A percentile compares a stretch with the other conserved stretches of the same genome.
Conservation (phyloP, 805 yeast species). For the Kluyveromyces siamensis region DNA sequence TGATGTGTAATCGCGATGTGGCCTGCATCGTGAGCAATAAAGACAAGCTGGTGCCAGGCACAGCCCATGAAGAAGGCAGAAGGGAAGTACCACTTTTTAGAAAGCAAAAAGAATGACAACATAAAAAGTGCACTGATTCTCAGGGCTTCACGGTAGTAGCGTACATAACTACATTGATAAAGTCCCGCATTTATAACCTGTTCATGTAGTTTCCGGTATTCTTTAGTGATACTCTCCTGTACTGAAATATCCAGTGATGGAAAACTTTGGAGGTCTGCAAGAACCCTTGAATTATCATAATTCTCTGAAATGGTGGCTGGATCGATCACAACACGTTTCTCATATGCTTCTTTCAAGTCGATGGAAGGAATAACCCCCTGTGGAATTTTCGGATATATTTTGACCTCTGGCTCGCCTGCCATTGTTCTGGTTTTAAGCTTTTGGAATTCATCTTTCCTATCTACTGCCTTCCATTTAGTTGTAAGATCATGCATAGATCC, state of each 20-base stretch:
- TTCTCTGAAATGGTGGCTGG: conserved; percentile 45
- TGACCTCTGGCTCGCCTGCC: conserved; percentile 36
- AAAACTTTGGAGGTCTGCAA: conserved; percentile 43
- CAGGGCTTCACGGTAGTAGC: conserved; percentile 57
- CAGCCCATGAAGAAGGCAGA: conserved; percentile 55
- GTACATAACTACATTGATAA: conserved; percentile 67
- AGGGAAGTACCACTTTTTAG: not conserved
- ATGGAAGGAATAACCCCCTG: conserved; percentile 36
- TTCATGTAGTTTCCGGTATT: conserved; percentile 54
- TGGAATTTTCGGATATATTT: conserved; percentile 44
- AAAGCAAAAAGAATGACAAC: conserved; percentile 41
- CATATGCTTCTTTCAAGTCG: conserved; percentile 26
- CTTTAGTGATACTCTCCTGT: conserved; percentile 45
- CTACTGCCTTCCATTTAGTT: conserved; percentile 4
- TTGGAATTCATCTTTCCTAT: conserved; percentile 1
- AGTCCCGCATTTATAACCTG: conserved; percentile 46
- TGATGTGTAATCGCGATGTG: conserved; percentile 77
- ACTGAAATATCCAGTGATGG: conserved; percentile 65
- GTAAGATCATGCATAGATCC: not conserved
- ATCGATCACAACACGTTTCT: conserved; percentile 36
- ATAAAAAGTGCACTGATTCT: conserved; percentile 50
- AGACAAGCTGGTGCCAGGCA: conserved; percentile 85
- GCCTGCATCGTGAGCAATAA: conserved; percentile 86
- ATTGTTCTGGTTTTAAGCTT: conserved; percentile 6
- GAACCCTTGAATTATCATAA: conserved; percentile 49